Percentiles rank a stretch among this genome's conserved stretches.
Evolutionary conservation across 805 yeast genomes (phyloP).

Genomic region (Yueomyces sp.): DNA sequence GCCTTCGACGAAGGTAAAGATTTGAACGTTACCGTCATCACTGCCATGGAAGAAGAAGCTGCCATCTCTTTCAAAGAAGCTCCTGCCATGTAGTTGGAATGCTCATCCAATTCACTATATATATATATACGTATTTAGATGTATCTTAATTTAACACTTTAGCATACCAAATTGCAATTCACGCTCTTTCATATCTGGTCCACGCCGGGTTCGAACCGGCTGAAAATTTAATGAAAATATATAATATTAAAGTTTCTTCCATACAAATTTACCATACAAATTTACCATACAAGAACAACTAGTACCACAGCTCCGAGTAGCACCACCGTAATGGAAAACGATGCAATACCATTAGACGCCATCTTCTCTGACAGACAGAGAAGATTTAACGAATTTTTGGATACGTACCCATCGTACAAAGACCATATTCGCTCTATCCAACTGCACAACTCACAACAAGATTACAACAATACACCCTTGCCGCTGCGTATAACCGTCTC

Average conservation of each 20-base stretch:
- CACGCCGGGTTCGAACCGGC: no score
- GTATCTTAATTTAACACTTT: no score
- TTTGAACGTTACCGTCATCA: constrained; percentile 82
- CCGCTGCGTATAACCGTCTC: constrained; percentile 51
- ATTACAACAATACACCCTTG: constrained; percentile 6
- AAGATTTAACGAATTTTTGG: constrained; percentile 77
- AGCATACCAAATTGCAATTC: no score
- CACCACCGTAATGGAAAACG: constrained; percentile 1
- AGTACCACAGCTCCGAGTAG: not conserved
- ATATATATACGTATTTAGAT: no score
- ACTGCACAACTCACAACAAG: constrained; percentile 33
- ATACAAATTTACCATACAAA: no score
- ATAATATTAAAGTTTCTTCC: no score
- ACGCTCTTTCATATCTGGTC: no score
- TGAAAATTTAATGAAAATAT: no score
- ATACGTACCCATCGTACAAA: constrained; percentile 51
- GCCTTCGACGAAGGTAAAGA: constrained; percentile 97
- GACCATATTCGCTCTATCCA: constrained; percentile 65
- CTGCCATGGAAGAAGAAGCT: constrained; percentile 99
- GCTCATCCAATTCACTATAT: not conserved
- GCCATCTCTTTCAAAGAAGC: constrained; percentile 96
- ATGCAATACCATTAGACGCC: constrained; percentile 26
- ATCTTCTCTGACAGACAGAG: constrained; percentile 72
- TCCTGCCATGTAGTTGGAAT: constrained; percentile 29
- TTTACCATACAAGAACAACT: not conserved